Base-by-base conservation (phyloP, 2,329 filamentous ascomycete genomes). In the Alternaria longipes region DNA sequence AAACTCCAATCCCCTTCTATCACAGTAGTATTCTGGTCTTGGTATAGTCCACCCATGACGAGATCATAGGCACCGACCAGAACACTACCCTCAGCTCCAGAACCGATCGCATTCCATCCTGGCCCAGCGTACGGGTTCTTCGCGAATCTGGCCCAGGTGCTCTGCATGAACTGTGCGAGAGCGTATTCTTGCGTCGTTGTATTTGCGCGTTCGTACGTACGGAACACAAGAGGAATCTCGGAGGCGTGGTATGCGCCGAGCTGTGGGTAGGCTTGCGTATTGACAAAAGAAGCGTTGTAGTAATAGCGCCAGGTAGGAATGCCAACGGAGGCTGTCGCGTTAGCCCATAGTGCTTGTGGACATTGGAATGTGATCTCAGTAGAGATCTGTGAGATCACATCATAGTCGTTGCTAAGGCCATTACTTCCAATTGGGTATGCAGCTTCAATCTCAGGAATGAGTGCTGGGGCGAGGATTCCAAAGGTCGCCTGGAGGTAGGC, bases 231-330 rank as follows among this genome's bases (percentile, higher is more conserved):
- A 2, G 56, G 52, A 3, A 76, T 69, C 49, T 76, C 73, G 1
- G 68, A 65, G 0, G 64, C 54, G 47, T 76, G 73, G 46, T 67
- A 75, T 0, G 59, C 70, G 24, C 71, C 69, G 0, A 65, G 55
- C 20, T 62, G 41, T 2, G 60, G 50, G 28, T 58, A 63, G 3
- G 51, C 51, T 41, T 67, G 69, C 1, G 66, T 67, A 20, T 75
- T 74, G 8, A 59, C 30, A 50, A 75, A 76, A 2, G 69, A 67
- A 8, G 74, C 72, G 57, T 76, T 77, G 63, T 70, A 76, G 59
- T 67, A 66, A 52, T 72, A 74, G 26, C 72, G 68, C 71, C 70
- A 74, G 3, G 69, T 64, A 4, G 71, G 69, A 1, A 72, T 69
- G 3, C 70, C 68, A 4, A 62, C 58, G 1, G 60, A 57, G 3